Percentiles rank a stretch among this genome's conserved stretches.
These are phyloP conservation scores for Xenosphaeropsis pyriputrescens DNA, from an alignment of 2,329 filamentous ascomycete genomes.

Conservation along the genomic window DNA sequence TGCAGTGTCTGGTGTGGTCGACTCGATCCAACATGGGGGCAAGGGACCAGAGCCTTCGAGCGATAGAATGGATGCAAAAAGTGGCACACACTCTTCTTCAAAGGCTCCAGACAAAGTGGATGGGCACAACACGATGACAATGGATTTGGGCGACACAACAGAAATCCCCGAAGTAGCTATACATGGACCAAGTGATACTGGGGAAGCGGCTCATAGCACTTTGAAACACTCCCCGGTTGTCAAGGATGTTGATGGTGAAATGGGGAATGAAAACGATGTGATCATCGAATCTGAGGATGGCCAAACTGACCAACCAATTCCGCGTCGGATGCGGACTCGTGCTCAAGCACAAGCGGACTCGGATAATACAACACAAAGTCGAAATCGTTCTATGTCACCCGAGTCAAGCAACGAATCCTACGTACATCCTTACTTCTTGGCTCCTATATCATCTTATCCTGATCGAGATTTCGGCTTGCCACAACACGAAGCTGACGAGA, in stretches of 20 bases:
- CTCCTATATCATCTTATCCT: conserved; percentile 43
- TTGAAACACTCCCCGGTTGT: background rate
- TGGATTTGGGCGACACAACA: background rate
- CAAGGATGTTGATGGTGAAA: background rate
- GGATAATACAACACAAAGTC: conserved; percentile 17
- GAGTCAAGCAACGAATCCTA: conserved; percentile 33
- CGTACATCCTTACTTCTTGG: conserved; percentile 62
- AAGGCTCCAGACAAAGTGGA: background rate
- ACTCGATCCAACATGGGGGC: background rate
- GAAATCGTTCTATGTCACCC: conserved; percentile 21
- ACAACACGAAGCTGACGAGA: conserved; percentile 61
- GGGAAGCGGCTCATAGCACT: background rate
- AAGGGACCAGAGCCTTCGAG: background rate
- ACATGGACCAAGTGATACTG: background rate
- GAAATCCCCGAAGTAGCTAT: background rate
- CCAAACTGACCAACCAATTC: conserved; percentile 24
- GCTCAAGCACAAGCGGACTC: conserved; percentile 31
- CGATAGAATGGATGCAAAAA: background rate
- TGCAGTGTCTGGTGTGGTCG: background rate
- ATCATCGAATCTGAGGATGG: conserved; percentile 14
- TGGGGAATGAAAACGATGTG: background rate
- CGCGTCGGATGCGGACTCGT: conserved; percentile 38
- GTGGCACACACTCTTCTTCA: background rate
- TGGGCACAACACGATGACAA: background rate
- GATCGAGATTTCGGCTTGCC: conserved; percentile 62